phyloP scores from a whole-genome alignment of 1,284 basidiomycete species.

The Stereum hirsutum region DNA sequence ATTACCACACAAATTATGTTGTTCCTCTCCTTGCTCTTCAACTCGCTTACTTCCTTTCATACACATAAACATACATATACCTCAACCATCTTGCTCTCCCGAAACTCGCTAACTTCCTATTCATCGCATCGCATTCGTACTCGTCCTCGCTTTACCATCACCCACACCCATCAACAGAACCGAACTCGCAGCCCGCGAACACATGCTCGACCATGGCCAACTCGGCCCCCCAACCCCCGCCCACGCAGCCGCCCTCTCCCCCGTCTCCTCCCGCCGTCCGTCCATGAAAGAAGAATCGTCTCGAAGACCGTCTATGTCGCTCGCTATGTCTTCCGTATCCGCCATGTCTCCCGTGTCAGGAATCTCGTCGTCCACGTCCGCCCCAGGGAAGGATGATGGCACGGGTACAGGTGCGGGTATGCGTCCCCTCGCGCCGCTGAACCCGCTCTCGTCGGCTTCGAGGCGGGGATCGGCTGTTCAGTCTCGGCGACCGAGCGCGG shows the following conservation, averaged over 20 bases:
- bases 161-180: constrained; percentile 38
- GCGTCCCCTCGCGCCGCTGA: constrained; percentile 5
- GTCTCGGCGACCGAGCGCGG: too few species aligned
- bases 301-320: too few species aligned
- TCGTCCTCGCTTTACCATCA: neutral
- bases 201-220: constrained; percentile 88
- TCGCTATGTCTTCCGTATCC: too few species aligned
- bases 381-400: too few species aligned
- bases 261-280: constrained; percentile 41
- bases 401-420: constrained; percentile 1
- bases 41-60: too few species aligned
- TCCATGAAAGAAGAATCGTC: constrained; percentile 24
- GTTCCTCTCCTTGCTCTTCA: too few species aligned
- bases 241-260: constrained; percentile 34
- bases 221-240: constrained; percentile 58
- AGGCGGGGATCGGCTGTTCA: neutral
- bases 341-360: too few species aligned
- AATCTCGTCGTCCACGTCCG: constrained; percentile 18
- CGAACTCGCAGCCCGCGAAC: constrained; percentile 81
- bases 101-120: too few species aligned
- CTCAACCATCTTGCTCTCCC: too few species aligned
- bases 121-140: too few species aligned
- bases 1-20: too few species aligned
- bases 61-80: too few species aligned
- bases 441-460: constrained; percentile 4